These are phyloP conservation scores for thale cress (Arabidopsis thaliana) DNA, from an alignment of 345 rosid genomes.

Conservation along the genomic window DNA sequence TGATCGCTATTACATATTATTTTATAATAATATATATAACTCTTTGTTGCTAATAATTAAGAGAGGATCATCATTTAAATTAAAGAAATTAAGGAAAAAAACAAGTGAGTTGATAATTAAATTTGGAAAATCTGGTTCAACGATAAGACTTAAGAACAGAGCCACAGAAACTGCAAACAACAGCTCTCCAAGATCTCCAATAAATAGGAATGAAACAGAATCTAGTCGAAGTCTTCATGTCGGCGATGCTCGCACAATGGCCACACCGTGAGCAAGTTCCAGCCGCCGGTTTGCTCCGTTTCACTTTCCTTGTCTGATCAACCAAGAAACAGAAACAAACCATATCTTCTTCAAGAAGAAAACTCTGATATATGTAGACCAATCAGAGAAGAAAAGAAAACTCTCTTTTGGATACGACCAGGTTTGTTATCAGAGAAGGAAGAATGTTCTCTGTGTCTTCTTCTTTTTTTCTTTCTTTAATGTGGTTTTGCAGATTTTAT, in stretches of 20 bases:
- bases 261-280: slow-evolving; percentile 69
- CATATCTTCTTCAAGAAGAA: slow-evolving; percentile 41
- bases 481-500: slow-evolving; percentile 22
- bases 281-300: slow-evolving; percentile 72
- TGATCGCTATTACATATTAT: not conserved
- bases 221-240: slow-evolving; percentile 70
- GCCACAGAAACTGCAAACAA: slow-evolving; percentile 74
- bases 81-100: not conserved
- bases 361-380: not conserved
- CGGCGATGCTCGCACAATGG: slow-evolving; percentile 67
- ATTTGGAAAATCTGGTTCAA: slow-evolving; percentile 25
- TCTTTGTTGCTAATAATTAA: slow-evolving; percentile 2
- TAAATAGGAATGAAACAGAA: slow-evolving; percentile 69
- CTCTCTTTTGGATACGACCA: slow-evolving; percentile 1
- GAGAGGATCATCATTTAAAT: not conserved
- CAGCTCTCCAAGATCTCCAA: slow-evolving; percentile 72
- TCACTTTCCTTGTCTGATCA: slow-evolving; percentile 62
- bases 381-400: slow-evolving; percentile 16
- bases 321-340: slow-evolving; percentile 78
- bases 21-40: not conserved
- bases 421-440: slow-evolving; percentile 28
- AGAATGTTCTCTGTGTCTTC: slow-evolving; percentile 17
- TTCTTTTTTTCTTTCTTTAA: not conserved
- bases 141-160: slow-evolving; percentile 72
- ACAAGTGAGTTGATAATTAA: not conserved